Evolutionary conservation across 805 yeast species (phyloP), one percentile per base, ranked within the genome.

Genomic region (Cyberlindnera lachancei): DNA sequence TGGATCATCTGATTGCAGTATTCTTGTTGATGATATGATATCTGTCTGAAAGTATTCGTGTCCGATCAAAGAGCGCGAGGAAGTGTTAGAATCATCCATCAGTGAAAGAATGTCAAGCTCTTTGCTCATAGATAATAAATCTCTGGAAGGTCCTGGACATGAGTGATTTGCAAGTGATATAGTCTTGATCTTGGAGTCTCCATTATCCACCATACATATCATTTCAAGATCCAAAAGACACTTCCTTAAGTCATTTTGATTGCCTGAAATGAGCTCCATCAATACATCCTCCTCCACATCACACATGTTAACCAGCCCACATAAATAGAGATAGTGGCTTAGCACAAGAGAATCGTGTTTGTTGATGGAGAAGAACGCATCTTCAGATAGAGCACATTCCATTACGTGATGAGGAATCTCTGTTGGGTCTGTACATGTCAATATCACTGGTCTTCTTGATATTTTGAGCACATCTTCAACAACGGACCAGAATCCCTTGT

Each of bases 401-500:
- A 67, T 39, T 6, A 80, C 47, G 27, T 53, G 59, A 18, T 47
- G 43, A 0, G 87, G 87, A 6, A 79, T 54, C 21, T 55, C 59
- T 8, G 51, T 48, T 3, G 60, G 33, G 38, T 73, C 74, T 7
- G 65, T 59, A 47, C 88, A 81, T 0, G 87, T 79, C 11, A 85
- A 40, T 1, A 83, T 66, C 0, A 85, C 66, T 0, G 95, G 95
- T 33, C 88, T 59, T 42, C 84, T 63, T 0, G 85, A 68, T 13
- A 70, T 66, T 23, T 64, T 63, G 24, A 86, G 55, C 11, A 84
- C 64, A 30, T 73, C 78, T 28, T 69, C 71, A 3, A 86, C 65
- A 3, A 79, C 75, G 1, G 65, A 49, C 96, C 96, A 92, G 50
- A 90, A 88, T 2, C 75, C 75, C 35, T 70, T 73, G 46, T 92